Evolutionary conservation across 371 early-diverging fungal genomes (phyloP).

Genomic region (Phascolomyces articulosus): DNA sequence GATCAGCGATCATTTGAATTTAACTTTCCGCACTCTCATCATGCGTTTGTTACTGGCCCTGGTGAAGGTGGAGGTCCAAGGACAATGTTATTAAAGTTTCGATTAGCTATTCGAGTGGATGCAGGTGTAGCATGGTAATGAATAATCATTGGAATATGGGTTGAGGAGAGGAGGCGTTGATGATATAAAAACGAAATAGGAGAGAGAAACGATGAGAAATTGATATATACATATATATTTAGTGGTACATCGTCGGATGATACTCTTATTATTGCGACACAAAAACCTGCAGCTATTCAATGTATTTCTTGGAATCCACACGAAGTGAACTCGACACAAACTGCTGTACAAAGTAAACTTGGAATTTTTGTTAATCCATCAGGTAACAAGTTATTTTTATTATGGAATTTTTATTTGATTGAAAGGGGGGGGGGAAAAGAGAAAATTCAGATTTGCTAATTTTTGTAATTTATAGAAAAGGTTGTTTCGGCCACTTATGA

Average conservation of each 20-base stretch:
- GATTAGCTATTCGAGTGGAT: slow-evolving; percentile 49
- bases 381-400: too few species aligned
- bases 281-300: slow-evolving; percentile 48
- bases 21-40: slow-evolving; percentile 43
- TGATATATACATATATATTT: too few species aligned
- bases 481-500: slow-evolving; percentile 29
- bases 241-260: slow-evolving; percentile 50
- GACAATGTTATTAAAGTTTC: slow-evolving; percentile 47
- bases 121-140: slow-evolving; percentile 53
- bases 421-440: not conserved
- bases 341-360: slow-evolving; percentile 28
- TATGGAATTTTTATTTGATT: not conserved
- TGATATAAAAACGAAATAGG: not conserved
- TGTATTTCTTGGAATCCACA: slow-evolving; percentile 56
- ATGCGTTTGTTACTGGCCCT: slow-evolving; percentile 48
- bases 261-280: slow-evolving; percentile 45
- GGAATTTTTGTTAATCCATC: slow-evolving; percentile 26
- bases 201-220: too few species aligned
- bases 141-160: not conserved
- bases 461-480: slow-evolving; percentile 23
- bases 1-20: slow-evolving; percentile 48
- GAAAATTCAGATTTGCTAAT: not conserved
- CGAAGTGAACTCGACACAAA: slow-evolving; percentile 45
- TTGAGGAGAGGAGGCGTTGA: too few species aligned
- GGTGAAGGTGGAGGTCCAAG: slow-evolving; percentile 51